These are phyloP conservation scores for Botrytis elliptica DNA, from an alignment of 2,329 filamentous ascomycete species.

Conservation along the genomic window DNA sequence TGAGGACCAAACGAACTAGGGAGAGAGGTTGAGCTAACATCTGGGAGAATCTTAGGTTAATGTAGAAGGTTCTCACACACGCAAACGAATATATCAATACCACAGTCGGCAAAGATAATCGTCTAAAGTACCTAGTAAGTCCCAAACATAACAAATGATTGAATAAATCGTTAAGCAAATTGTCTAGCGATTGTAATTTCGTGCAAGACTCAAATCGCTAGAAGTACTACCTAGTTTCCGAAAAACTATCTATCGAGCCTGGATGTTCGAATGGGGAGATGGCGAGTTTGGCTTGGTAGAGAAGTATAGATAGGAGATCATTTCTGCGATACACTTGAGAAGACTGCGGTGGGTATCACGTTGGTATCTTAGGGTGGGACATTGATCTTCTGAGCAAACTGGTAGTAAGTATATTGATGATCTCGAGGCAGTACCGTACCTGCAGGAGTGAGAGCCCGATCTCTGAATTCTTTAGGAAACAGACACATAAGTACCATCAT, in stretches of 20 bases:
- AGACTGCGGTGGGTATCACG: background rate
- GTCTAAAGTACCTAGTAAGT: background rate
- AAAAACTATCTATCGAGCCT: background rate
- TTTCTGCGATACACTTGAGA: background rate
- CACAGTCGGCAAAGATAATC: background rate
- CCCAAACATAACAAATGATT: background rate
- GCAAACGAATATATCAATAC: background rate
- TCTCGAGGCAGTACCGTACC: background rate
- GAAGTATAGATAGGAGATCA: background rate
- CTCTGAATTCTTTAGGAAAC: background rate
- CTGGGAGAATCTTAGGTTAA: too few relatives aligned
- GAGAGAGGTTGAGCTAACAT: too few relatives aligned
- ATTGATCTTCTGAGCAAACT: background rate
- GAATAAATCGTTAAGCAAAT: background rate
- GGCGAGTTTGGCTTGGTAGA: background rate
- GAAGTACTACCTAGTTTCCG: background rate
- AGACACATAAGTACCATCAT: background rate
- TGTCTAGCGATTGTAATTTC: too few relatives aligned
- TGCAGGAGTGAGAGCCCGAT: background rate
- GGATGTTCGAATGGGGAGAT: background rate
- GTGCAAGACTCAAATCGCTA: background rate
- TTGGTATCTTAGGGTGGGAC: rapidly evolving
- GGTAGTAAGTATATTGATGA: background rate
- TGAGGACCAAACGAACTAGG: too few relatives aligned
- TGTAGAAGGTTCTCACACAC: background rate